phyloP scores from a whole-genome alignment of 176 grass and related monocot genomes.

The Oryza rufipogon region DNA sequence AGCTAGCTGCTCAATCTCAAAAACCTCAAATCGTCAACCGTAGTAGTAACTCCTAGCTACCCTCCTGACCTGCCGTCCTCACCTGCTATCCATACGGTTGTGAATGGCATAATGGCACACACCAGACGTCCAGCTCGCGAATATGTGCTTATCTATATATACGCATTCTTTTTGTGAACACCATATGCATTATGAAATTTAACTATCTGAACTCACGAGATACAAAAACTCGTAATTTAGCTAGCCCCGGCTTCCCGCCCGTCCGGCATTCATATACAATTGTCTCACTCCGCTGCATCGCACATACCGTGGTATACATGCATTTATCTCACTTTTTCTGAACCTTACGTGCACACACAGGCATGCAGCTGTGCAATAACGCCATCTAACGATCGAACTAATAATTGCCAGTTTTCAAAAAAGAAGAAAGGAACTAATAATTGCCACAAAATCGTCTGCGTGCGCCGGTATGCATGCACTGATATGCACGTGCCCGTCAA shows the following conservation, averaged over 20 bases:
- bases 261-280: too few relatives aligned
- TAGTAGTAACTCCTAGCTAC: background rate
- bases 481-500: background rate
- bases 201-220: background rate
- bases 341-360: background rate
- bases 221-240: background rate
- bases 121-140: too few relatives aligned
- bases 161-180: background rate
- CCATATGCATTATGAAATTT: background rate
- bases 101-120: background rate
- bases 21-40: background rate
- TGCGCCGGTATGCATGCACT: background rate
- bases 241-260: too few relatives aligned
- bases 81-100: background rate
- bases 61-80: background rate
- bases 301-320: too few relatives aligned
- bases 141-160: too few relatives aligned
- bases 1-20: background rate
- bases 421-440: background rate
- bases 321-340: background rate
- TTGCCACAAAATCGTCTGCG: background rate
- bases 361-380: background rate
- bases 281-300: too few relatives aligned
- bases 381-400: background rate
- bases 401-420: background rate